These are phyloP conservation scores for Harringtonia lauricola DNA, from an alignment of 2,329 filamentous ascomycete species.

Conservation along the genomic window DNA sequence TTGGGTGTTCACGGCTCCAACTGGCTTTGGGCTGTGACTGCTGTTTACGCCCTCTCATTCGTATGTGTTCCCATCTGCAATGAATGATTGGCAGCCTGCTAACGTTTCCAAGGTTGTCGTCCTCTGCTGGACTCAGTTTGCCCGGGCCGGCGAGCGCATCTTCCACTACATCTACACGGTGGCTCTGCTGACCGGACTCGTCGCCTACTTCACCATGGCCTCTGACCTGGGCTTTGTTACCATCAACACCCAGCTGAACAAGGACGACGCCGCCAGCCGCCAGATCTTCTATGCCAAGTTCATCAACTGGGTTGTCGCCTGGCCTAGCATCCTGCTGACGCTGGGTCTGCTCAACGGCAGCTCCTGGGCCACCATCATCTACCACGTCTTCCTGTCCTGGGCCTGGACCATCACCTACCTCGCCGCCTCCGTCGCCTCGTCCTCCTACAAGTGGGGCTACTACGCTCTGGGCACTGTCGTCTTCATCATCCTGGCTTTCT, in stretches of 20 bases:
- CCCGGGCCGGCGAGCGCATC: conserved; percentile 36
- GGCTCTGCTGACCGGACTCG: conserved; percentile 34
- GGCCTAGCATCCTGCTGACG: conserved; percentile 31
- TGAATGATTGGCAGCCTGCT: background rate
- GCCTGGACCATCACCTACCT: conserved; percentile 41
- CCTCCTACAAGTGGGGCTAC: conserved; percentile 48
- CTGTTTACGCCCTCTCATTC: conserved; percentile 34
- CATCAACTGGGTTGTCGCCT: conserved; percentile 41
- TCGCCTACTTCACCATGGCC: conserved; percentile 41
- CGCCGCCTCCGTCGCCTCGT: conserved; percentile 32
- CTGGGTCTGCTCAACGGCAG: conserved; percentile 38
- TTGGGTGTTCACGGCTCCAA: conserved; percentile 36
- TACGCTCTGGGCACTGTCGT: conserved; percentile 39
- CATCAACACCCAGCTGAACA: conserved; percentile 21
- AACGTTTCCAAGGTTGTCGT: conserved; percentile 24
- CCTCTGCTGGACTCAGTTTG: conserved; percentile 27
- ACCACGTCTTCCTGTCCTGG: conserved; percentile 37
- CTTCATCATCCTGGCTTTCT: conserved; percentile 32
- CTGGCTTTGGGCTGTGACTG: conserved; percentile 45
- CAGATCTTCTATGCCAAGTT: conserved; percentile 47
- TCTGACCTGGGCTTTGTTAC: conserved; percentile 36
- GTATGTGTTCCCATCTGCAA: conserved; percentile 18
- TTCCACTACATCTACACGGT: conserved; percentile 46
- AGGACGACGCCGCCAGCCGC: conserved; percentile 19
- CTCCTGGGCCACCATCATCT: conserved; percentile 44